These are phyloP conservation scores for Hericium coralloides DNA, from an alignment of 768 basidiomycete species.

Conservation along the genomic window DNA sequence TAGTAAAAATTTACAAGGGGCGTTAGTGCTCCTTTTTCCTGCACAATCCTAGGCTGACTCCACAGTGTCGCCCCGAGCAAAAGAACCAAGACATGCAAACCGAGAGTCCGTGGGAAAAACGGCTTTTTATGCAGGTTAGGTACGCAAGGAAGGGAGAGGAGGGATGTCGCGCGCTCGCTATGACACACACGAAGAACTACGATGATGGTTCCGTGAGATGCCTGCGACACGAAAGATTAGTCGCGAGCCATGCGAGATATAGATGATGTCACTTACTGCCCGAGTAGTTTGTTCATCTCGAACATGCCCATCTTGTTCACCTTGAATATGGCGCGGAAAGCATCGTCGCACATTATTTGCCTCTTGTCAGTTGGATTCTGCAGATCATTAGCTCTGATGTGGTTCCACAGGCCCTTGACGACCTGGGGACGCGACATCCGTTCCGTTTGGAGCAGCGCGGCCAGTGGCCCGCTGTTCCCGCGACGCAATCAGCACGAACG, in stretches of 20 bases:
- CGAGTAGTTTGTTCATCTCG: conserved; percentile 87
- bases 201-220: conserved; percentile 12
- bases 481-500: conserved; percentile 1
- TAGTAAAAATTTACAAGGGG: too few relatives aligned
- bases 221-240: not conserved
- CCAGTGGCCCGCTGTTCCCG: conserved; percentile 54
- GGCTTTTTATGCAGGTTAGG: too few relatives aligned
- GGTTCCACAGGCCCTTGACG: conserved; percentile 84
- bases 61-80: too few relatives aligned
- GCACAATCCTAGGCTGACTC: too few relatives aligned
- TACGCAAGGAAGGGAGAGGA: too few relatives aligned
- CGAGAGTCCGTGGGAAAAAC: too few relatives aligned
- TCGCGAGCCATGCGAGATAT: not conserved
- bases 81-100: too few relatives aligned
- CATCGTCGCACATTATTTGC: conserved; percentile 78
- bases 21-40: too few relatives aligned
- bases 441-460: conserved; percentile 55
- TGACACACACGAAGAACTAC: conserved; percentile 1
- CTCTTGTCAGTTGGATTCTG: conserved; percentile 81
- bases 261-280: conserved; percentile 40
- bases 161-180: too few relatives aligned
- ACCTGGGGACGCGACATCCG: conserved; percentile 81
- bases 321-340: conserved; percentile 65
- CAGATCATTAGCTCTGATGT: conserved; percentile 73
- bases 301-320: conserved; percentile 88